Conservation (phyloP, 164 flowering plant species). For the Sedum album region DNA sequence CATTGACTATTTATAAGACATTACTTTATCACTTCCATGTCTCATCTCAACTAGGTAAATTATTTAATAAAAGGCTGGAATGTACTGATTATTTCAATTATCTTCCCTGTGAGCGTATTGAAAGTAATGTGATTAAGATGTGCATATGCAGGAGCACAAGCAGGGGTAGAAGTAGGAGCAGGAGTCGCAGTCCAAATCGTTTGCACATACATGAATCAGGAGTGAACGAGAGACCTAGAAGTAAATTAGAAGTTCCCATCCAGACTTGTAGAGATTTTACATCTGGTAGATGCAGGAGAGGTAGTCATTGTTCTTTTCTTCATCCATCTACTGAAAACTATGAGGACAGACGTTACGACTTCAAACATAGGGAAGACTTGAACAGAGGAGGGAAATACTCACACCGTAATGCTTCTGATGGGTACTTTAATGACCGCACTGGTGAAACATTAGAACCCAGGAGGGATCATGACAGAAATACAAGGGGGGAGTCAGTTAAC, state of each 20-base stretch:
- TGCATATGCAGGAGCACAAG: neutral
- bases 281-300: constrained; percentile 58
- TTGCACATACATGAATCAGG: constrained; percentile 34
- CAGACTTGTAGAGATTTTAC: no score
- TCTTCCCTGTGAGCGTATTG: no score
- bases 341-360: constrained; percentile 24
- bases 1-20: no score
- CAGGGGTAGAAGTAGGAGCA: constrained; percentile 20
- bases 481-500: constrained; percentile 23
- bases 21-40: no score
- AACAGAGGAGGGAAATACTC: constrained; percentile 24
- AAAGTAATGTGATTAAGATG: no score
- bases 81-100: no score
- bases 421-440: constrained; percentile 13
- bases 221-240: constrained; percentile 34
- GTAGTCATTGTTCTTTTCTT: constrained; percentile 44
- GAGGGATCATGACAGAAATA: constrained; percentile 27
- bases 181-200: constrained; percentile 39
- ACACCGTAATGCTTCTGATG: constrained; percentile 35
- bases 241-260: constrained; percentile 28
- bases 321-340: constrained; percentile 33
- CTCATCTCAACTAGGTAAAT: no score
- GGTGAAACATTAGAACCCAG: constrained; percentile 21
- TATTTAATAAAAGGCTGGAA: no score
- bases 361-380: constrained; percentile 22